Conservation (phyloP, 805 yeast species). For the Zygotorulaspora sp. region DNA sequence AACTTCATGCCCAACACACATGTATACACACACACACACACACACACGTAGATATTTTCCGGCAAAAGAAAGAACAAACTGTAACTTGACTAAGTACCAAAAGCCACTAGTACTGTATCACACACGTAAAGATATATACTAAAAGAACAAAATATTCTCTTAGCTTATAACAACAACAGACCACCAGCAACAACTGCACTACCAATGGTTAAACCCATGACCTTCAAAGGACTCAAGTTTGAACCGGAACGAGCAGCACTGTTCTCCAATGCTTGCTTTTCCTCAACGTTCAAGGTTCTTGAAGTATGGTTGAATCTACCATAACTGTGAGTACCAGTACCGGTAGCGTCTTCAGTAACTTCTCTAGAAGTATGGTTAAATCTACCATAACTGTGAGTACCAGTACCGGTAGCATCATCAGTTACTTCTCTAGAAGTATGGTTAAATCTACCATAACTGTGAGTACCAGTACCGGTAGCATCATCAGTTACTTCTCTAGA, state of each 20-base stretch:
- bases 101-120: not conserved
- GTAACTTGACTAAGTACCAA: not conserved
- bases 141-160: not conserved
- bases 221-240: slow-evolving; percentile 21
- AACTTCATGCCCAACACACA: not conserved
- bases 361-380: slow-evolving; percentile 40
- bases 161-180: slow-evolving; percentile 40
- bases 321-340: slow-evolving; percentile 56
- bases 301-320: slow-evolving; percentile 49
- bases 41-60: slow-evolving; percentile 10
- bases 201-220: slow-evolving; percentile 37
- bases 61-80: not conserved
- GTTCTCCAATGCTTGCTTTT: slow-evolving; percentile 24
- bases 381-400: slow-evolving; percentile 55
- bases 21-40: slow-evolving; percentile 7
- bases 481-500: slow-evolving; percentile 30
- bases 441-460: slow-evolving; percentile 52
- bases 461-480: slow-evolving; percentile 49
- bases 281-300: slow-evolving; percentile 29
- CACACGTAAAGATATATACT: slow-evolving; percentile 1
- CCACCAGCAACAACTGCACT: slow-evolving; percentile 50
- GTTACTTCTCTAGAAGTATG: slow-evolving; percentile 38
- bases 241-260: slow-evolving; percentile 23
- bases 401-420: slow-evolving; percentile 43
- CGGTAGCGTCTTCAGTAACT: slow-evolving; percentile 36